Conservation (phyloP, 2,329 filamentous ascomycete genomes). For the Bisporella sp. region DNA sequence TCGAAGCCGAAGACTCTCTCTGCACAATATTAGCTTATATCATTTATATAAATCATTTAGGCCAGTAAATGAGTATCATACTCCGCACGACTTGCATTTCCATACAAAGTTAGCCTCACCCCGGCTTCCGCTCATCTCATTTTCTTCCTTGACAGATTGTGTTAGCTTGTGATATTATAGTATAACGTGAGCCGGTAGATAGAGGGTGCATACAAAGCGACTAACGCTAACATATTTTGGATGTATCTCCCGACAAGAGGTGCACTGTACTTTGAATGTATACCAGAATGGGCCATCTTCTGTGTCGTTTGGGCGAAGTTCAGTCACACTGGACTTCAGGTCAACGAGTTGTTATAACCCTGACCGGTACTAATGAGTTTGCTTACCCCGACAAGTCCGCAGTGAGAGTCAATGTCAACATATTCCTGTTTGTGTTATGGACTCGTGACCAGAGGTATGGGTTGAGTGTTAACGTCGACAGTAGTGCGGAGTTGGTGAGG, state of each 20-base stretch:
- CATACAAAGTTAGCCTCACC: slow-evolving; percentile 99
- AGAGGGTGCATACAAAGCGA: slow-evolving; percentile 58
- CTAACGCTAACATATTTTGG: slow-evolving; percentile 80
- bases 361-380: neutral
- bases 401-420: slow-evolving; percentile 60
- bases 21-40: slow-evolving; percentile 27
- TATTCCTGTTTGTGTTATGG: slow-evolving; percentile 1
- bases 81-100: slow-evolving; percentile 98
- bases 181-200: neutral
- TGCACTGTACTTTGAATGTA: slow-evolving; percentile 97
- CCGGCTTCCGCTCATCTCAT: slow-evolving; percentile 86
- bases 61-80: slow-evolving; percentile 30
- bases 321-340: slow-evolving; percentile 62
- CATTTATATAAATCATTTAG: neutral
- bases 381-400: slow-evolving; percentile 64
- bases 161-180: too few relatives aligned
- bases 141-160: slow-evolving; percentile 57
- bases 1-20: slow-evolving; percentile 80
- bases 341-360: too few relatives aligned
- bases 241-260: slow-evolving; percentile 89
- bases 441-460: too few relatives aligned
- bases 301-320: slow-evolving; percentile 78
- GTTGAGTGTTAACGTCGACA: too few relatives aligned
- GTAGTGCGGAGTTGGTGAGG: slow-evolving; percentile 6
- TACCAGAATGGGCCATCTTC: slow-evolving; percentile 85